Evolutionary conservation across 805 yeast species (phyloP).

Genomic region (Teunomyces pallodes): DNA sequence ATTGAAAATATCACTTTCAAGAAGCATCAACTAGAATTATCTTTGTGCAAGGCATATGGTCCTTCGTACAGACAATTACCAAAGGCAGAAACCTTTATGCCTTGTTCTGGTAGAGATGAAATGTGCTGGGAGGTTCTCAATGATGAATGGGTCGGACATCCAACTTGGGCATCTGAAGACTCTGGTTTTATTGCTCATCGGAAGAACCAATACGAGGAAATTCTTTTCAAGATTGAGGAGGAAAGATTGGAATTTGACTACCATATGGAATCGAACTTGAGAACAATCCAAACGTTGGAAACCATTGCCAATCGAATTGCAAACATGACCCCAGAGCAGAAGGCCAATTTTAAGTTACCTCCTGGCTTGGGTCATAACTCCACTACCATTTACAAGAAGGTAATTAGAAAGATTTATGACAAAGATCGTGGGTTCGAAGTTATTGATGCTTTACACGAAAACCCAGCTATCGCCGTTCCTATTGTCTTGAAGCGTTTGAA

Average conservation of each 20-base stretch:
- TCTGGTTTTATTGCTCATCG: conserved; percentile 99
- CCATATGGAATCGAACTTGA: conserved; percentile 89
- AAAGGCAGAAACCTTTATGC: conserved; percentile 91
- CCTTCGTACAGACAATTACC: conserved; percentile 93
- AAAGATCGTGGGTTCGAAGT: conserved; percentile 95
- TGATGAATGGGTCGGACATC: conserved; percentile 99
- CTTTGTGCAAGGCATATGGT: conserved; percentile 90
- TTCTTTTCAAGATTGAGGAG: conserved; percentile 93
- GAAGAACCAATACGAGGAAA: conserved; percentile 96
- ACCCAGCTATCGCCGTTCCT: conserved; percentile 94
- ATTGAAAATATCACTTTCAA: conserved; percentile 86
- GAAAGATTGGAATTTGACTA: conserved; percentile 97
- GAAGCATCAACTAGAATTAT: conserved; percentile 86
- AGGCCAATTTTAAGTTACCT: conserved; percentile 79
- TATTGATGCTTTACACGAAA: conserved; percentile 90
- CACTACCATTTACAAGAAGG: conserved; percentile 87
- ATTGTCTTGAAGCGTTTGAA: conserved; percentile 87
- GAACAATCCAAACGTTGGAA: conserved; percentile 94
- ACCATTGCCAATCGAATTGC: conserved; percentile 92
- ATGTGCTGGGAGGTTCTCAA: conserved; percentile 99
- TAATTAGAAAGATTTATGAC: conserved; percentile 87
- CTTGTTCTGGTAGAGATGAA: conserved; percentile 97
- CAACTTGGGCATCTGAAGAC: conserved; percentile 99
- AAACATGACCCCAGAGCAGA: conserved; percentile 89
- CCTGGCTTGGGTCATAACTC: conserved; percentile 93